Evolutionary conservation across 2,329 filamentous ascomycete species (phyloP).

Genomic region (Nectriaceae sp.): DNA sequence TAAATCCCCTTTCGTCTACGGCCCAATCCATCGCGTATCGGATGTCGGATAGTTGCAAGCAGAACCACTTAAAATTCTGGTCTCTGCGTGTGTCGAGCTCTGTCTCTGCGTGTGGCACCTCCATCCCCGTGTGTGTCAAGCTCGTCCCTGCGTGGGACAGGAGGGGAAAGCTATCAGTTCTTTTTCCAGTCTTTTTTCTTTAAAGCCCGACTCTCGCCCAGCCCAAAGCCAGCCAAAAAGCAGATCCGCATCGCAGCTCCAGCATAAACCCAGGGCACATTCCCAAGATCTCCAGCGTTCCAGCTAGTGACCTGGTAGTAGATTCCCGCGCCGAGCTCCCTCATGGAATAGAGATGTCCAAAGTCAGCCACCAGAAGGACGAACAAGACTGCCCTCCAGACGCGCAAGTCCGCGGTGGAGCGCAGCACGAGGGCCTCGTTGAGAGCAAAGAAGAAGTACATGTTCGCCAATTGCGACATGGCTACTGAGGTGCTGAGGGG

Average conservation of each 20-base stretch:
- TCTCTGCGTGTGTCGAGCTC: too few species aligned
- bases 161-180: too few species aligned
- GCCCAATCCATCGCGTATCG: constrained; percentile 14
- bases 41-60: constrained; percentile 21
- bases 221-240: constrained; percentile 60
- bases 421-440: constrained; percentile 78
- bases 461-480: constrained; percentile 74
- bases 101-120: too few species aligned
- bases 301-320: constrained; percentile 64
- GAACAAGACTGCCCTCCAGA: constrained; percentile 70
- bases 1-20: not conserved
- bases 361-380: constrained; percentile 74
- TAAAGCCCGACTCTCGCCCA: constrained; percentile 34
- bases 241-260: constrained; percentile 61
- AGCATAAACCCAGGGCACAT: constrained; percentile 69
- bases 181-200: constrained; percentile 27
- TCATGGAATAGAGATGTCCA: constrained; percentile 71
- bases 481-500: constrained; percentile 66
- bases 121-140: too few species aligned
- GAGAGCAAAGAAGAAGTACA: constrained; percentile 76
- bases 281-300: constrained; percentile 70
- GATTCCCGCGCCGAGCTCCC: constrained; percentile 57
- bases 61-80: too few species aligned
- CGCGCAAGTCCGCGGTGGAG: constrained; percentile 64
- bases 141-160: too few species aligned